These are phyloP conservation scores for Rhodotorula taiwanensis DNA, from an alignment of 768 basidiomycete genomes.

Conservation along the genomic window DNA sequence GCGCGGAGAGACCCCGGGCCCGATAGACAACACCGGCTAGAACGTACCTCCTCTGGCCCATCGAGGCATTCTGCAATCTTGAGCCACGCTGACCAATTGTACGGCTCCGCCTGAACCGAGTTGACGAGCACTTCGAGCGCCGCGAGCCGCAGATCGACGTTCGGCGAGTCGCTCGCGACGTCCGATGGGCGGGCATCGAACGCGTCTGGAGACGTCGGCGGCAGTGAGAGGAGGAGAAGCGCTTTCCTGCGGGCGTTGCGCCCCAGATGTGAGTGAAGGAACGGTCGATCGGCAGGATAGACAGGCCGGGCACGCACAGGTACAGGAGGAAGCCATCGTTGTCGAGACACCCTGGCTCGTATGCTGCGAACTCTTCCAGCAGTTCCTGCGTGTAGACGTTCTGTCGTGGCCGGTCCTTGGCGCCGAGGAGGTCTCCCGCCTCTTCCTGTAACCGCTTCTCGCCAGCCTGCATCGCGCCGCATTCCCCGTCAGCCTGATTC, in stretches of 20 bases:
- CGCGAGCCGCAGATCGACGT: slow-evolving; percentile 61
- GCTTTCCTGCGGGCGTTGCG: slow-evolving; percentile 57
- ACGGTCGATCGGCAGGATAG: neutral
- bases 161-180: neutral
- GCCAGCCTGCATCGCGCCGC: slow-evolving; percentile 56
- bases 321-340: slow-evolving; percentile 78
- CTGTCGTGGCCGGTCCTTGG: slow-evolving; percentile 60
- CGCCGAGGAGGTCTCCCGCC: slow-evolving; percentile 61
- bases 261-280: slow-evolving; percentile 22
- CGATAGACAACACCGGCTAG: neutral
- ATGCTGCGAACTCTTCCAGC: slow-evolving; percentile 55
- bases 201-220: slow-evolving; percentile 11
- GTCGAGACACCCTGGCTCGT: slow-evolving; percentile 33
- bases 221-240: slow-evolving; percentile 55
- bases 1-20: no score
- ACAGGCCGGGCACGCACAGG: slow-evolving; percentile 52
- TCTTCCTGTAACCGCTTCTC: slow-evolving; percentile 77
- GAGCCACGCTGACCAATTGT: slow-evolving; percentile 93
- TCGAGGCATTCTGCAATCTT: slow-evolving; percentile 51
- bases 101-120: slow-evolving; percentile 71
- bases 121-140: slow-evolving; percentile 73
- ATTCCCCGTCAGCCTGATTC: neutral
- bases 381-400: slow-evolving; percentile 58
- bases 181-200: neutral
- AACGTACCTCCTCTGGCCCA: slow-evolving; percentile 77